A percentile compares a stretch with the other conserved stretches of the same genome.
These are phyloP conservation scores for Avena insularis DNA, from an alignment of 176 grass and related monocot genomes.

Conservation along the genomic window DNA sequence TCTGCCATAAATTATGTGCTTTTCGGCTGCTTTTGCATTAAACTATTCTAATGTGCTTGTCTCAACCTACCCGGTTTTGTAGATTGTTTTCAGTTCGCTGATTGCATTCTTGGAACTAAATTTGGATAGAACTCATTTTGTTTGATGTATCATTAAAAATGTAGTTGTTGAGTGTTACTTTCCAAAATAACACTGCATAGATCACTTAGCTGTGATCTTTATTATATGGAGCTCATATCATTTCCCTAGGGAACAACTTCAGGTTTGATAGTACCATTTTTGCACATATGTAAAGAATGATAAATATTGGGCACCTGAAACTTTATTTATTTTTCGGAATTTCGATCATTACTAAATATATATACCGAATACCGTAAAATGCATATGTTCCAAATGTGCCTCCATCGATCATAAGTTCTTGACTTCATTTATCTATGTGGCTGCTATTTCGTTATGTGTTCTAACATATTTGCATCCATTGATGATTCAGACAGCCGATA, in stretches of 20 bases:
- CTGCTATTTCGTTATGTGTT: slow-evolving; percentile 20
- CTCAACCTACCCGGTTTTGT: background rate
- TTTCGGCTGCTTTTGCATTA: slow-evolving; percentile 21
- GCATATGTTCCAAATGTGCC: background rate
- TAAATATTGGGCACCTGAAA: slow-evolving; percentile 9
- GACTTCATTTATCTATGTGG: background rate
- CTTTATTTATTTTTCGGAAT: background rate
- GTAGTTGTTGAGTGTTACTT: background rate
- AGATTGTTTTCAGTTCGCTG: background rate
- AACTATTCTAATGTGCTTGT: slow-evolving; percentile 19
- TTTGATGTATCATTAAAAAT: background rate
- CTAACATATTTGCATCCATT: slow-evolving; percentile 26
- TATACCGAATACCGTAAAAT: background rate
- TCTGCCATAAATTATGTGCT: slow-evolving; percentile 15
- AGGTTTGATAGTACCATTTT: background rate
- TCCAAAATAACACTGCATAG: background rate
- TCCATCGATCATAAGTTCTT: background rate
- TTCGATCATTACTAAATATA: background rate
- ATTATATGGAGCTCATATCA: background rate
- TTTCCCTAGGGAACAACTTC: background rate
- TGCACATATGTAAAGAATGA: background rate
- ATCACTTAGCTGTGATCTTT: background rate
- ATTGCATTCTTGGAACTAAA: slow-evolving; percentile 10
- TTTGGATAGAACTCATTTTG: background rate
- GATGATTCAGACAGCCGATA: slow-evolving; percentile 70